Evolutionary conservation across 2,329 filamentous ascomycete species (phyloP), one percentile per base, ranked within the genome.

Genomic region (Xylaria arbuscula): DNA sequence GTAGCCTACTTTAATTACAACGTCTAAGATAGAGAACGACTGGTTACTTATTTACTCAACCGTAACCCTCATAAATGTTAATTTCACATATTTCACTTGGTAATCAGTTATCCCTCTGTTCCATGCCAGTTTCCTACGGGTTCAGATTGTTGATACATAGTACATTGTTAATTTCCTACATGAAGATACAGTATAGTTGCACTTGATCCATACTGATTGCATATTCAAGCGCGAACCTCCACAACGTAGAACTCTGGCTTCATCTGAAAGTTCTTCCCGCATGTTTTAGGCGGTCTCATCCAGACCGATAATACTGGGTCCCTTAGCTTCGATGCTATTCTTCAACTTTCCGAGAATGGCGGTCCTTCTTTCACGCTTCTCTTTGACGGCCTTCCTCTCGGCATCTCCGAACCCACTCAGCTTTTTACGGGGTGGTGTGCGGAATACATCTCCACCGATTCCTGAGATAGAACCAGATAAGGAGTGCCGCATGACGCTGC

Each of bases 361-460:
- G 73, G 83, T 83, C 72, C 87, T 82, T 69, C 81, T 84, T n/a
- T 83, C 82, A 70, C 83, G 80, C 78, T 86, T 87, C 66, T 83
- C 82, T 78, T 84, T 88, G 64, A 90, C 77, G 34, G 83, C 82
- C 34, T 80, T 80, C 80, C 89, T 90, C 76, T 91, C 89, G 61
- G 85, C 83, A 38, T 82, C 80, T 66, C 84, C 88, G 72, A 88
- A 91, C 19, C 87, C 87, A 68, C 84, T 89, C 65, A 90, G 73
- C 82, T 89, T 90, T 81, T 87, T 90, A 51, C 88, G 81, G 1
- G 87, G 85, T 32, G 87, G 82, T 22, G 85, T 85, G 68, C 79
- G 73, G 51, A 76, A 73, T 58, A 76, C 71, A 58, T 76, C 74
- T 6, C 74, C 71, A 40, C 77, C 70, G 5, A 78, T 75, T 56